Evolutionary conservation across 1,284 basidiomycete species (phyloP), one percentile per base, ranked within the genome.

Genomic region (Malassezia psittaci): DNA sequence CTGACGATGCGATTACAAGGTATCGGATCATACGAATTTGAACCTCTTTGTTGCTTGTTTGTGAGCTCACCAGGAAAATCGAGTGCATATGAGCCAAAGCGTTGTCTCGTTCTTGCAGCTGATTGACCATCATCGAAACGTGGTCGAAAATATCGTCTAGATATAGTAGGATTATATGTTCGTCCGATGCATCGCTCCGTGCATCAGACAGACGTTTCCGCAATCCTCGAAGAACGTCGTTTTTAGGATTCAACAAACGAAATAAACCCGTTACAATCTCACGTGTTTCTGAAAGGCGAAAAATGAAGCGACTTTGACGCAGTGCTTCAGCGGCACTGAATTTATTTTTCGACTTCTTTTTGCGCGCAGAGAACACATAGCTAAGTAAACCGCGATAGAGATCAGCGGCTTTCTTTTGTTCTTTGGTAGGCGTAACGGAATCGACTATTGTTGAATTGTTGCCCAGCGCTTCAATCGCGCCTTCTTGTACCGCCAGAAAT

Each of bases 81-180:
- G 86, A 86, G 69, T 94, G 89, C 29, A 86, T 86, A 65, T 93
- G 85, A 55, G 85, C 84, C 21, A 96, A 79, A 75, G 90, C 85
- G 37, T 85, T 85, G 71, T 96, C 90, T 76, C 87, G 88, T 73
- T 93, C 86, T n/a, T 79, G 81, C 47, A 96, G 80, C 2, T 88
- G 83, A 64, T 87, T 85, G 66, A 91, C 86, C 61, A 96, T 79
- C 2, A 88, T 85, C 32, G 91, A 76, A 61, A 96, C 90, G 75
- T 96, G 91, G 77, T 96, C 90, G 79, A 91, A 87, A 3, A 96
- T 82, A 75, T 96, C 91, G 43, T 88, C 88, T 77, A 94, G 83
- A 74, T 96, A 90, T 15, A 90, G 18, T 47, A 42, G 3, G 32
- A 54, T 45, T 6, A 55, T 40, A 7, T 46, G 52, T n/a, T 64